Evolutionary conservation across 2,329 filamentous ascomycete species (phyloP).

Genomic region (Colletotrichum sp.): DNA sequence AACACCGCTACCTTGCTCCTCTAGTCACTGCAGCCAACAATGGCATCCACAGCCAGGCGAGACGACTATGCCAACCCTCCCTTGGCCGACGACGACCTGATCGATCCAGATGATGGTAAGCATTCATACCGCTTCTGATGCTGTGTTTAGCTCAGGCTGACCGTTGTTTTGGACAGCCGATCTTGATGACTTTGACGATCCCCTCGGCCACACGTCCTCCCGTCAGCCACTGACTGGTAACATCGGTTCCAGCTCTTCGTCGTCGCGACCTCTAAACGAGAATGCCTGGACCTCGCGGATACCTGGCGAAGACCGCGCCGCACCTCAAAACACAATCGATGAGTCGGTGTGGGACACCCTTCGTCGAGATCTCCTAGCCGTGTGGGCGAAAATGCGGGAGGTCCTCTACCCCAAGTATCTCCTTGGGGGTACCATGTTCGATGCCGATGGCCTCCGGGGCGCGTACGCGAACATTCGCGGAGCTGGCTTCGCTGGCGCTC

Average conservation of each 20-base stretch:
- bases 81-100: constrained; percentile 72
- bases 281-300: constrained; percentile 88
- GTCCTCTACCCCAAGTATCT: constrained; percentile 96
- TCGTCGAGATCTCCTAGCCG: constrained; percentile 85
- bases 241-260: constrained; percentile 67
- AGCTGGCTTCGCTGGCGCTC: constrained; percentile 62
- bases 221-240: constrained; percentile 84
- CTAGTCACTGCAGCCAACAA: constrained; percentile 28
- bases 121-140: not conserved
- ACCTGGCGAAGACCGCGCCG: constrained; percentile 89
- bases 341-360: constrained; percentile 98
- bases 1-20: not conserved
- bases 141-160: not conserved
- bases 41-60: constrained; percentile 52
- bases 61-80: constrained; percentile 68
- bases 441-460: constrained; percentile 59
- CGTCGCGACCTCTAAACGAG: constrained; percentile 67
- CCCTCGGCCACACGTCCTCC: constrained; percentile 71
- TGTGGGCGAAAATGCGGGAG: constrained; percentile 98
- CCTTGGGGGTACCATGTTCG: constrained; percentile 72
- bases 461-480: constrained; percentile 67
- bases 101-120: constrained; percentile 80
- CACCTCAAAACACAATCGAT: constrained; percentile 92
- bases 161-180: constrained; percentile 59
- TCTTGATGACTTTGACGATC: constrained; percentile 92